Base-by-base conservation (phyloP, 805 yeast species). In the Nakazawaea sp. region DNA sequence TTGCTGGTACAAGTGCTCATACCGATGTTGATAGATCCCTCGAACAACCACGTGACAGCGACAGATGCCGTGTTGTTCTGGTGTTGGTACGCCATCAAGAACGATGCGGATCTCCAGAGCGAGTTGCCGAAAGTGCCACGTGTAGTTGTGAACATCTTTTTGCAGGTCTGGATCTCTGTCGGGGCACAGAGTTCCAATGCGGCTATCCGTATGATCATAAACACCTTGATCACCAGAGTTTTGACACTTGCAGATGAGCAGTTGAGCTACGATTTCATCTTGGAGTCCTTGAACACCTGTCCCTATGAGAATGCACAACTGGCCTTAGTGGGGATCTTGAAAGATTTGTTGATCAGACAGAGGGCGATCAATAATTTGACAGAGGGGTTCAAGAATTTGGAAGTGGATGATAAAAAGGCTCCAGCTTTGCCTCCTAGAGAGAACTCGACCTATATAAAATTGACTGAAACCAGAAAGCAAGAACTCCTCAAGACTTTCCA, bases 311-410 rank as follows among this genome's bases (percentile, higher is more conserved):
- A 71, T 27, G 72, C 75, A 17, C 76, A 77, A 46, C 66, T 80
- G 18, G 76, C 76, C 3, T 58, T 77, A 26, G 69, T 86, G 13
- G 75, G 80, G 4, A 75, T 86, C 18, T 67, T 87, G 50, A 86
- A 81, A 53, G 86, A 80, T 46, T 63, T 87, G 44, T 55, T 78
- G 45, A 47, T 69, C 4, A 68, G 71, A 43, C 48, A 50, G 13
- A 48, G 36, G 49, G 44, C 45, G 20, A 30, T 46, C 15, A 31
- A 24, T 15, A 29, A n/a, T 30, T 21, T 40, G 42, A 41, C 30
- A 33, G 35, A 38, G 32, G 36, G 37, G 4, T 32, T 45, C 18
- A 27, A 32, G 15, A 37, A 41, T 28, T 38, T 35, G 15, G 28
- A 37, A 3, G 18, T 37, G 19, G 30, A 25, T 17, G 15, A 32